Conservation (phyloP, 805 yeast genomes). For the Candida corydali region DNA sequence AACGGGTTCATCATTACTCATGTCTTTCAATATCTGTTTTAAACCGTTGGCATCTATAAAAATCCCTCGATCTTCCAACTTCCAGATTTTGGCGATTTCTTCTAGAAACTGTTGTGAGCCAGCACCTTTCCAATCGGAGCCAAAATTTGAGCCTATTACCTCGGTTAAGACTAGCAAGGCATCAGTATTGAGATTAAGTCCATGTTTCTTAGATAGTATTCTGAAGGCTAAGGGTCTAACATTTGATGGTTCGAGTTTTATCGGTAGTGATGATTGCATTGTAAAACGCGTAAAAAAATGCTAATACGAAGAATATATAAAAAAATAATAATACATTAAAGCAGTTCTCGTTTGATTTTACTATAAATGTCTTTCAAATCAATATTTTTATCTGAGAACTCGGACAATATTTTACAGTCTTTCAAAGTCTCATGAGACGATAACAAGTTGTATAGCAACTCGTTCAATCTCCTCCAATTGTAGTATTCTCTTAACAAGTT, state of each 20-base stretch:
- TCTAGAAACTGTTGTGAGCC: conserved; percentile 65
- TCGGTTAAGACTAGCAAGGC: conserved; percentile 73
- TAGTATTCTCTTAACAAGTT: conserved; percentile 1
- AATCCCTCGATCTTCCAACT: conserved; percentile 80
- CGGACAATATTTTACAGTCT: conserved; percentile 8
- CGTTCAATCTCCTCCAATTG: conserved; percentile 7
- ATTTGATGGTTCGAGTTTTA: conserved; percentile 72
- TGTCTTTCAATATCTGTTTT: conserved; percentile 58
- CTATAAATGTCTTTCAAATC: conserved; percentile 7
- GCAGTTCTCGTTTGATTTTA: conserved; percentile 5
- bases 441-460: conserved; percentile 5
- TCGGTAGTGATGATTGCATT: conserved; percentile 48
- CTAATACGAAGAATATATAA: neutral
- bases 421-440: conserved; percentile 4
- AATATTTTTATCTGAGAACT: conserved; percentile 5
- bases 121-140: conserved; percentile 79
- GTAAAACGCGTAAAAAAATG: neutral
- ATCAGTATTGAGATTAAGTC: conserved; percentile 81
- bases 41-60: conserved; percentile 79
- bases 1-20: conserved; percentile 16
- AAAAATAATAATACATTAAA: neutral
- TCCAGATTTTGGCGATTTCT: conserved; percentile 78
- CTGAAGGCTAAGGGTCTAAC: conserved; percentile 90
- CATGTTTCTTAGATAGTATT: conserved; percentile 85
- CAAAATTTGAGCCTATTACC: conserved; percentile 72